Conservation (phyloP, 108 stramenopile species). For the Fragilariopsis cylindrus region DNA sequence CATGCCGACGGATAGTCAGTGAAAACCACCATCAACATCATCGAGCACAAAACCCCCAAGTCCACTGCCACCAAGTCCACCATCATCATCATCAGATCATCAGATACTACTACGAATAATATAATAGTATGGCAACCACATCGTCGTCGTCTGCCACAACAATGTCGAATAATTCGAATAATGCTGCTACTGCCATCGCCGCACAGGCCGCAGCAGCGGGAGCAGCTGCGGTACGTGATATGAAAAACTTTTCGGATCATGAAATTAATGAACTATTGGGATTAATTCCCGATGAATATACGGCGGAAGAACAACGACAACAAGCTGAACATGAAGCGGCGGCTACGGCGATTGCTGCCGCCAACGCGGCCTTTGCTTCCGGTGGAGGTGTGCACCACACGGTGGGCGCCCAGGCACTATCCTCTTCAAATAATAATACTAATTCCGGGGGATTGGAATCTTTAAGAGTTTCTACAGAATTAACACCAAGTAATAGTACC, state of each 20-base stretch:
- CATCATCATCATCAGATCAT: not conserved
- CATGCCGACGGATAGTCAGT: too few relatives aligned
- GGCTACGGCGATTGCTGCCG: not conserved
- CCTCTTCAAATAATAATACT: too few relatives aligned
- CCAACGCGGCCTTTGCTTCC: not conserved
- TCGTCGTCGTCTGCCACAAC: not conserved
- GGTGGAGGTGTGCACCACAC: conserved; percentile 2
- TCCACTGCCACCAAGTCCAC: not conserved
- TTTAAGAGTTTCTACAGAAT: too few relatives aligned
- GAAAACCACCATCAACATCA: not conserved
- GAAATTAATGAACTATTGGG: conserved; percentile 5
- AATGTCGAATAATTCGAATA: not conserved
- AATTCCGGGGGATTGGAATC: too few relatives aligned
- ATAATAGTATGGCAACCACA: not conserved
- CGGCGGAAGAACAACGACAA: not conserved
- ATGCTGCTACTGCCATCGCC: not conserved
- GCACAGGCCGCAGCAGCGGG: not conserved
- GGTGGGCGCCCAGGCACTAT: not conserved
- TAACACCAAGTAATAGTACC: too few relatives aligned
- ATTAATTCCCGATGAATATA: conserved; percentile 12
- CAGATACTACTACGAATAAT: not conserved
- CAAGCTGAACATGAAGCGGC: not conserved
- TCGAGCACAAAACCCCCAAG: not conserved
- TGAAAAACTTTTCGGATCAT: conserved; percentile 13
- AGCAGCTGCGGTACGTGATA: conserved; percentile 7